A percentile compares a stretch with the other conserved stretches of the same genome.
phyloP scores from a whole-genome alignment of 768 basidiomycete genomes.

The Lanmaoa pseudosensibilis region DNA sequence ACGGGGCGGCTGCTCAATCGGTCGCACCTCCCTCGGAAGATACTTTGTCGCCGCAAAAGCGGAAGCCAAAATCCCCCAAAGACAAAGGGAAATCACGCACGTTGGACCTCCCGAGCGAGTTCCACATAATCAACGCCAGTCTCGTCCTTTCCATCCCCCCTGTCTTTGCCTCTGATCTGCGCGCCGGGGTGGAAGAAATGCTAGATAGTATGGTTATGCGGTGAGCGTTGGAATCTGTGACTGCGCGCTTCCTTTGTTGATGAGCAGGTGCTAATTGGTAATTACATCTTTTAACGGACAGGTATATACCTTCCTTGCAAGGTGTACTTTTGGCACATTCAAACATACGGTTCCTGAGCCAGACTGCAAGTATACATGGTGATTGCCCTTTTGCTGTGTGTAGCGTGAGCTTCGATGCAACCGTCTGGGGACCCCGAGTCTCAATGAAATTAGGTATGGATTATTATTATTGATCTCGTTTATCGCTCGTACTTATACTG shows the following conservation, averaged over 20 bases:
- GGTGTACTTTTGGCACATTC: conserved; percentile 90
- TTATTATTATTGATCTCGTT: not conserved
- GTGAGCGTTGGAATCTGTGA: conserved; percentile 44
- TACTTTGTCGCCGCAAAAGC: conserved; percentile 13
- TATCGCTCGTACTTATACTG: not conserved
- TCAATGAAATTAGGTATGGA: conserved; percentile 76
- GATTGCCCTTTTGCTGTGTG: conserved; percentile 87
- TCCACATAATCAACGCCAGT: conserved; percentile 61
- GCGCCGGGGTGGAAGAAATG: conserved; percentile 80
- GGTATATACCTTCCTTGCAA: conserved; percentile 83
- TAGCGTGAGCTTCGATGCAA: conserved; percentile 74
- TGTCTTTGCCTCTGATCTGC: conserved; percentile 71
- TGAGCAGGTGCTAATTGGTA: not conserved
- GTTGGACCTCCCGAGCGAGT: conserved; percentile 45
- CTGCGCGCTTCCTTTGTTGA: not conserved
- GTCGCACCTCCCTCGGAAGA: conserved; percentile 5
- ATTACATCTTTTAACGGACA: conserved; percentile 31
- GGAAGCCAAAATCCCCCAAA: conserved; percentile 24
- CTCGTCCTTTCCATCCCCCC: conserved; percentile 78
- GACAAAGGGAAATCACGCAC: conserved; percentile 41
- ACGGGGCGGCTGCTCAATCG: conserved; percentile 9
- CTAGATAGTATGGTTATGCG: conserved; percentile 95
- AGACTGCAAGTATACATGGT: conserved; percentile 64
- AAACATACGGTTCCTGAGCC: conserved; percentile 63
- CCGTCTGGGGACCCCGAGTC: conserved; percentile 84